phyloP scores from a whole-genome alignment of 345 rosid species.

The Populus pruinosa region DNA sequence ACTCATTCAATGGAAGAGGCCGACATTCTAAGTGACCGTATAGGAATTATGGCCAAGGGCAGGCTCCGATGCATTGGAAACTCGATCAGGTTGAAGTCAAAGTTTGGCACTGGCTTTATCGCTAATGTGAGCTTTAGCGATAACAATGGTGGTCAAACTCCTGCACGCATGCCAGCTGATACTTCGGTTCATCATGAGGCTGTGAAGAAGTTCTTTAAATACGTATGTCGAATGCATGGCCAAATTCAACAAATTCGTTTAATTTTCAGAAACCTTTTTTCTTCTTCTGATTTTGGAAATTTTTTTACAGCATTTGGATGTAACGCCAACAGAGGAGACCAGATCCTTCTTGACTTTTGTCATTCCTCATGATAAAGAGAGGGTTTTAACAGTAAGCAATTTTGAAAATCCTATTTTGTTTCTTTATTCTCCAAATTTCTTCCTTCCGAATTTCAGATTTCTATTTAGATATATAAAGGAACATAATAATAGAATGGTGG shows the following conservation, averaged over 20 bases:
- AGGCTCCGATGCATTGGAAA: slow-evolving; percentile 86
- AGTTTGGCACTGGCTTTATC: slow-evolving; percentile 84
- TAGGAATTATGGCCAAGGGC: slow-evolving; percentile 95
- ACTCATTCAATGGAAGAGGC: slow-evolving; percentile 99
- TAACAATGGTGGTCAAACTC: slow-evolving; percentile 37
- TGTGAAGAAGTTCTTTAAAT: slow-evolving; percentile 68
- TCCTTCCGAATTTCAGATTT: background rate
- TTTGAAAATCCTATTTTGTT: background rate
- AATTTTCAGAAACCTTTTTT: background rate
- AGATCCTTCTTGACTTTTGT: slow-evolving; percentile 71
- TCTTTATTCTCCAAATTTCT: background rate
- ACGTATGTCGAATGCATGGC: slow-evolving; percentile 39
- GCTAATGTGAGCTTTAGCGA: slow-evolving; percentile 68
- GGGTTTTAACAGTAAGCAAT: slow-evolving; percentile 51
- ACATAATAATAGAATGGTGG: no score
- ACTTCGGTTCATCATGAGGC: slow-evolving; percentile 37
- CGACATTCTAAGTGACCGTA: slow-evolving; percentile 81
- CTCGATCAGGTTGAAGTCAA: slow-evolving; percentile 83
- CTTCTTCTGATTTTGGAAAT: slow-evolving; percentile 13
- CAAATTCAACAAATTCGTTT: background rate
- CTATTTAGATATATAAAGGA: no score
- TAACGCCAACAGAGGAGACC: slow-evolving; percentile 64
- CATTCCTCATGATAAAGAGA: slow-evolving; percentile 78
- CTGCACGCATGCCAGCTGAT: slow-evolving; percentile 31
- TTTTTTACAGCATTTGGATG: slow-evolving; percentile 56